Evolutionary conservation across 129 eudicot species (phyloP), one percentile per base, ranked within the genome.

Genomic region (Pulicaria dysenterica): DNA sequence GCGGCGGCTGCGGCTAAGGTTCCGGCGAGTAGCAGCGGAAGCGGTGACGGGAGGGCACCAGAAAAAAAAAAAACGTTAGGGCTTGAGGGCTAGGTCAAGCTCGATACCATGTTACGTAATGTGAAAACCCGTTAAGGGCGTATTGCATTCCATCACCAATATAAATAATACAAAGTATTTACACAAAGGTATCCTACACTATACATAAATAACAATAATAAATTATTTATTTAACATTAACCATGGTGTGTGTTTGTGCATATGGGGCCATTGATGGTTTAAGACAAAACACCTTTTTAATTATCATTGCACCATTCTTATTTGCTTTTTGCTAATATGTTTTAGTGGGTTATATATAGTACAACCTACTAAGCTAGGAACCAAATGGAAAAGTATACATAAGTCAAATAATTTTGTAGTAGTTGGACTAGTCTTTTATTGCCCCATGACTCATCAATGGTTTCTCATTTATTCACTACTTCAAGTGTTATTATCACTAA

Each of bases 401-500:
- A 54, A 54, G 79, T 75, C 79, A 75, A 75, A 54, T 75, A 75
- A 53, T 64, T 75, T 75, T 75, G 65, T 53, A 53, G 58, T 66
- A 13, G 73, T 75, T 53, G 55, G 51, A 43, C 45, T 13, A 51
- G 50, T 34, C 41, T 7, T 63, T 43, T 64, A 65, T 54, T 75
- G 79, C 58, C 55, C 8, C 44, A 7, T 64, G 73, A 75, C 79
- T 65, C 73, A 66, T 39, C 41, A 41, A 15, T 45, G 55, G 14
- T 64, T 45, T 24, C 10, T 42, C 56, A 40, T 34, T 47, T 24
- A 13, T 24, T 44, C 76, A 57, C 24, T 43, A 56, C 16, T 17
- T 14, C 6, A 43, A 57, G 37, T 58, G 14, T 37, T 38, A 24
- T 11, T 13, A 57, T 38, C 44, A 53, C 6, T 10, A 51, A 0